Evolutionary conservation across 2,329 filamentous ascomycete species (phyloP).

Genomic region (Botryosphaeria agaves): DNA sequence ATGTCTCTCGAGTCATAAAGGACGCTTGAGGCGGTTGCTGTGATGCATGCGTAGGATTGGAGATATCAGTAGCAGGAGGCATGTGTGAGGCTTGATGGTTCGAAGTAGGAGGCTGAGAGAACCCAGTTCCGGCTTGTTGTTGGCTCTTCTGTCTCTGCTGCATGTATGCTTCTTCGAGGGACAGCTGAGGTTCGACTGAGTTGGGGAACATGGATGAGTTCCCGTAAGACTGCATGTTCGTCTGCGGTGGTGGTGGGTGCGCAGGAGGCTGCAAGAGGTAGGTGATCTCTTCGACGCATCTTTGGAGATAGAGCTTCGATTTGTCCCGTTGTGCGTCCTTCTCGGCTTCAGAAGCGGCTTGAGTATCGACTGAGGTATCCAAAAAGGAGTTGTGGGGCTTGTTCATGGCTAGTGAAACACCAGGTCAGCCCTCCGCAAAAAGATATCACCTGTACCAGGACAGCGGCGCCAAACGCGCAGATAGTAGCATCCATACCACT

Average conservation of each 20-base stretch:
- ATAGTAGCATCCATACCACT: slow-evolving; percentile 11
- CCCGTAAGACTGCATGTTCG: slow-evolving; percentile 16
- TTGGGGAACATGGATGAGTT: slow-evolving; percentile 25
- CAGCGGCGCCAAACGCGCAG: slow-evolving; percentile 19
- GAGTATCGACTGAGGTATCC: slow-evolving; percentile 22
- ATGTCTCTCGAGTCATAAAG: slow-evolving; percentile 26
- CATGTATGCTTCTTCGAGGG: slow-evolving; percentile 41
- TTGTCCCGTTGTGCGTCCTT: slow-evolving; percentile 44
- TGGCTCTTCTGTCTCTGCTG: slow-evolving; percentile 37
- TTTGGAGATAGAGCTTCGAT: slow-evolving; percentile 43
- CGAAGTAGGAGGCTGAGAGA: slow-evolving; percentile 24
- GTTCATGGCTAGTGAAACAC: slow-evolving; percentile 5
- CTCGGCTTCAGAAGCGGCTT: slow-evolving; percentile 25
- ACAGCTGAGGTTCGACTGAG: slow-evolving; percentile 33
- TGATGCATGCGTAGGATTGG: slow-evolving; percentile 17
- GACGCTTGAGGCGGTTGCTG: slow-evolving; percentile 18
- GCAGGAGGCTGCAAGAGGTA: slow-evolving; percentile 50
- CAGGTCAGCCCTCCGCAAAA: neutral
- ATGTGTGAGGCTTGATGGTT: slow-evolving; percentile 46
- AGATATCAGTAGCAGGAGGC: slow-evolving; percentile 21
- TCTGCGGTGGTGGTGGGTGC: slow-evolving; percentile 38
- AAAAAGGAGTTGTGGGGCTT: slow-evolving; percentile 32
- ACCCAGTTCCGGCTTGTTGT: slow-evolving; percentile 18
- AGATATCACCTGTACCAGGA: slow-evolving; percentile 8
- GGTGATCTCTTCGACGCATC: slow-evolving; percentile 50